Base-by-base conservation (phyloP, 345 rosid species). In the Excoecaria agallocha region DNA sequence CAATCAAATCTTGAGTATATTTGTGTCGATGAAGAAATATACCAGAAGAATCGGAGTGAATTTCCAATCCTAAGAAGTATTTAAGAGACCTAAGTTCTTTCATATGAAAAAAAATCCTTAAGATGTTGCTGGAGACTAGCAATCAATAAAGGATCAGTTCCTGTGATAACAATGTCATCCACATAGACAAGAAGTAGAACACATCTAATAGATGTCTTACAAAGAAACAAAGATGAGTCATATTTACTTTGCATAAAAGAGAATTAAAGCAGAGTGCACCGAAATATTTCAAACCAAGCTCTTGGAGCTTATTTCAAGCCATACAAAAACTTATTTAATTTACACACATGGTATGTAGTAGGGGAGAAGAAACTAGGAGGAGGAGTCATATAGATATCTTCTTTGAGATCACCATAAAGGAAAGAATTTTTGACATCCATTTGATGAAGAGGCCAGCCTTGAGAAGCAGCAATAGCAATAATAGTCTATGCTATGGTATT, bases 211-310 rank as follows among this genome's bases (percentile, higher is more conserved):
- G 20, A 5, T 48, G 55, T 20, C 20, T 24, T 49, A 7, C 10
- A 16, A 35, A 60, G 65, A 30, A 60, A 60, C 6, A 60, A 60
- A 25, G 39, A 60, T 24, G 19, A 30, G 13, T 49, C 55, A 68
- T 46, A 68, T 15, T 49, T 8, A 15, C 56, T 46, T n/a, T 45
- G 20, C 6, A n/a, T 3, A 30, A 68, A 20, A 30, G 39, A 8
- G 11, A 68, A 25, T 22, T 68, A 6, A 6, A 68, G 41, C n/a
- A 43, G 9, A 15, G 71, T 48, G 16, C n/a, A 20, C 10, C 8
- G 57, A n/a, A n/a, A 55, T 41, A 55, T 70, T 46, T 70, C 63
- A 55, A 22, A 70, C 74, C 74, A 54, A 3, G 75, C 67, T n/a
- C n/a, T n/a, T n/a, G n/a, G n/a, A n/a, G n/a, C n/a, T n/a, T n/a